Base-by-base conservation (phyloP, 1,284 basidiomycete genomes). In the Ganoderma resinaceum region DNA sequence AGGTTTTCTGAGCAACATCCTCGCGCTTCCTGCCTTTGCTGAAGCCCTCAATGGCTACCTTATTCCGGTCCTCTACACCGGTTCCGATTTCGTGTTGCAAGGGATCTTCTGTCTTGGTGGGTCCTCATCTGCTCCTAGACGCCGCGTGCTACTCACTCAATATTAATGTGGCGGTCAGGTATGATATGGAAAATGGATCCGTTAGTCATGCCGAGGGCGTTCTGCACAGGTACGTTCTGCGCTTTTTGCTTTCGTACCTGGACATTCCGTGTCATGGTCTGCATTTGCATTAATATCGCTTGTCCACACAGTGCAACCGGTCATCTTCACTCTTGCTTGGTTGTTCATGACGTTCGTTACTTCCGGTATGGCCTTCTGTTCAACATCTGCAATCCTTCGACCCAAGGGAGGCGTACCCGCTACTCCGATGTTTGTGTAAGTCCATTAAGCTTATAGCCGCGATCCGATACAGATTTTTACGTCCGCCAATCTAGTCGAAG, bases 171-270 rank as follows among this genome's bases (percentile, higher is more conserved):
- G 31, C 18, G 23, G 49, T 31, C 53, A 91, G 90, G 90, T 11
- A 83, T 91, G 76, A 82, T 88, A 26, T 91, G 88, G 83, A 78
- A 78, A 62, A 90, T 91, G 89, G 79, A 89, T 70, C 87, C 90
- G 1, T 80, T 80, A 60, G 75, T 72, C 35, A 91, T 91, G 88
- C 87, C 89, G 8, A 77, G 74, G 59, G 73, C 76, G 18, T 91
- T 91, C 71, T 91, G 90, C 73, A 77, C 85, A 58, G 82, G 89
- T 89, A 73, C 69, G 83, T 72, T 40, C 16, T 52, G 14, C 57
- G 18, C 57, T 26, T 18, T 18, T 38, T 58, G 35, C 18, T 1
- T 31, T 37, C 57, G 11, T 23, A 38, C 35, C 31, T 37, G 6
- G 20, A 9, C 11, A 12, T n/a, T n/a, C n/a, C n/a, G 33, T 20